Evolutionary conservation across 2,329 filamentous ascomycete species (phyloP), one percentile per base, ranked within the genome.

Genomic region (Chrysosporium keratinophilum): DNA sequence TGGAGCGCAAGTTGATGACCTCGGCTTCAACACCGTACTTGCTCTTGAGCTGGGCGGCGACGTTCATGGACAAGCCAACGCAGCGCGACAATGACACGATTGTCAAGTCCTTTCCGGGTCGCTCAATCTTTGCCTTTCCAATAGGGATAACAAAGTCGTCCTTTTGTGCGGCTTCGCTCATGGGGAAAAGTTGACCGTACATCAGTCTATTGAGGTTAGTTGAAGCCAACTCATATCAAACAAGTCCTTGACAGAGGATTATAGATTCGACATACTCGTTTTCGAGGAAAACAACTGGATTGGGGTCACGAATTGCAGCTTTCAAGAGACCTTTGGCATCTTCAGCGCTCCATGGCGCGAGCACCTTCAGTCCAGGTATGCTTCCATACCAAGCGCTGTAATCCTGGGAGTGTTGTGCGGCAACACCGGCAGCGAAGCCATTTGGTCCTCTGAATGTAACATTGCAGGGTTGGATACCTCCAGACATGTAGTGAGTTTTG

Each of bases 401-500:
- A 72, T 98, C 93, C 78, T 98, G 93, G 50, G 93, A 97, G 80
- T 98, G 93, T 79, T 98, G 93, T 57, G 93, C 93, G 61, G 77
- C 93, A 65, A 98, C 93, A 80, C 93, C 93, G 57, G 91, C 70
- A 58, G 93, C 93, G 73, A 98, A 98, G 67, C 93, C 93, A 76
- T 98, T 98, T 74, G 93, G 93, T 52, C 93, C 93, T 71, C 93
- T 90, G 85, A 98, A 98, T 64, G 93, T 97, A 75, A 98, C 91
- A 79, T 97, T 97, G 78, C 93, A 98, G 65, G 93, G 93, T 76
- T 98, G 93, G 73, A 96, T 97, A 73, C 93, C 93, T 66, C 93
- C 93, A 60, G 93, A 97, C 93, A 98, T 98, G 80, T 98, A 98
- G 69, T 98, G 91, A 55, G 93, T 98, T 81, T 98, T 98, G 69